These are phyloP conservation scores for Malus orientalis DNA, from an alignment of 306 rosid genomes.

Conservation along the genomic window DNA sequence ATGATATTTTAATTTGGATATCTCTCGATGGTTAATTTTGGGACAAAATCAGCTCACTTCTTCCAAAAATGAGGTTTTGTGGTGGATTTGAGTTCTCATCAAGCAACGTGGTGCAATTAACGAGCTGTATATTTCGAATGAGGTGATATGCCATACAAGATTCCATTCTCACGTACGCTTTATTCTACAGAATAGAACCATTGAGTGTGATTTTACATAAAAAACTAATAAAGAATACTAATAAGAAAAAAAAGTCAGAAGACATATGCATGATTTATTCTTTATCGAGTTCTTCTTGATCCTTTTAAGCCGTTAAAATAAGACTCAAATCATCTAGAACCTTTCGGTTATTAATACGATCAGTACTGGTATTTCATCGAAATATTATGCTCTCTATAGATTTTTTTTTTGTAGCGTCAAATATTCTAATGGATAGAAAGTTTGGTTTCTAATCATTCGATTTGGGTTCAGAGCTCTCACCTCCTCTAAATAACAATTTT, in stretches of 20 bases:
- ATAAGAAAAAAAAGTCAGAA: neutral
- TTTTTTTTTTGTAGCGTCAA: too few relatives aligned
- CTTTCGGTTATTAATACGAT: neutral
- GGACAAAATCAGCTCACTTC: neutral
- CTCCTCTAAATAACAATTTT: too few relatives aligned
- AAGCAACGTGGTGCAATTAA: neutral
- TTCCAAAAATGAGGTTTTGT: neutral
- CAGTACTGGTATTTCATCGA: neutral
- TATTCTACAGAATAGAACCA: neutral
- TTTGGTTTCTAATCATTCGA: too few relatives aligned
- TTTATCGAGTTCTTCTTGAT: neutral
- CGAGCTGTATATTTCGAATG: neutral
- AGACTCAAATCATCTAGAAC: neutral
- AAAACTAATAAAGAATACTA: neutral
- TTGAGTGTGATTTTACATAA: neutral
- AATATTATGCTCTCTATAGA: neutral
- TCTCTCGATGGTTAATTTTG: neutral
- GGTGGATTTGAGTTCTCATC: neutral
- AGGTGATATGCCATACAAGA: neutral
- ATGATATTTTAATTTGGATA: neutral
- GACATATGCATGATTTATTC: neutral
- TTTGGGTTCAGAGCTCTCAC: too few relatives aligned
- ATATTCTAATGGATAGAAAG: too few relatives aligned
- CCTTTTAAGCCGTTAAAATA: neutral
- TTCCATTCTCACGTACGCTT: neutral